Evolutionary conservation across 2,329 filamentous ascomycete genomes (phyloP), one percentile per base, ranked within the genome.

Genomic region (Grosmannia clavigera): DNA sequence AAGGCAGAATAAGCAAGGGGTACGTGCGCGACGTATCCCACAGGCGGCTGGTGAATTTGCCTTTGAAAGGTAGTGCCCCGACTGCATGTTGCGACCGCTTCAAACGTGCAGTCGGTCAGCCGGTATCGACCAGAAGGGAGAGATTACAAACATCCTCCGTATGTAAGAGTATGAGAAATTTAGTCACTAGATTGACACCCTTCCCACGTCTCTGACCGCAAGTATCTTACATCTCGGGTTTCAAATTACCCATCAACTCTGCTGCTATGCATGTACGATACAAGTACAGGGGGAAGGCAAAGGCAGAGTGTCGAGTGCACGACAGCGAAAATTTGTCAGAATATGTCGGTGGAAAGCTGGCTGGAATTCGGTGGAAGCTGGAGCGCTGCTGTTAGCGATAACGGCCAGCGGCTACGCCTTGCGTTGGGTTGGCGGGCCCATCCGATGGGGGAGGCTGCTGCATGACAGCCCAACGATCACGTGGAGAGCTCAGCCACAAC

Each of bases 401-500:
- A 19, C 11, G 51, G 27, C 29, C 51, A 19, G 51, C 51, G 52
- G 52, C 53, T 40, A 55, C 4, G 19, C 52, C 35, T 27, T 25
- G 53, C 31, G 33, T 46, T 51, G 48, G 40, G 55, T 43, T 33
- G 40, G 38, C 55, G 55, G 55, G 11, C 29, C 55, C 38, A 25
- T 43, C 54, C 38, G 25, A 46, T 46, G 54, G 31, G 35, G 52
- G 10, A 29, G 7, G 7, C 19, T n/a, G 46, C n/a, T 19, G 53
- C 53, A 55, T 55, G 38, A 19, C 35, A 56, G 55, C 55, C 55
- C 55, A 56, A 56, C 55, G 25, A 27, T 56, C 55, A 56, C 55
- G 55, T 56, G 55, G 38, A 11, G 14, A 14, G 53, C 53, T 55
- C 53, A 55, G 53, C 55, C 55, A 56, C 55, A 33, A 48, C 55